phyloP scores from a whole-genome alignment of 2,329 filamentous ascomycete species.

The Fusarium guadeloupense region DNA sequence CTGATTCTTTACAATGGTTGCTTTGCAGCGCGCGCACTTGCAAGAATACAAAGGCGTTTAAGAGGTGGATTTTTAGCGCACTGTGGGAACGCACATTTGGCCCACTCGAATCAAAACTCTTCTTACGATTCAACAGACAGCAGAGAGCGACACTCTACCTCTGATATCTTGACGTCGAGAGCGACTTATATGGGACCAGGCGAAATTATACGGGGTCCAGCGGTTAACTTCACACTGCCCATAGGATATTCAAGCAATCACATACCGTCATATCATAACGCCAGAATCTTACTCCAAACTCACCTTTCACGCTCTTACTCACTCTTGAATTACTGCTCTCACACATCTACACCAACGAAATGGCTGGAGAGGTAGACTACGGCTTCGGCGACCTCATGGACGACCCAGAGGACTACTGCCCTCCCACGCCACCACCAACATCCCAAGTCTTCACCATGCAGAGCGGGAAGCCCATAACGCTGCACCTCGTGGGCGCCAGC shows the following conservation, averaged over 20 bases:
- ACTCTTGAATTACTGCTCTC: not conserved
- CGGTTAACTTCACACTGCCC: not conserved
- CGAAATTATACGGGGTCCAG: not conserved
- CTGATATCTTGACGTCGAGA: slow-evolving; percentile 2
- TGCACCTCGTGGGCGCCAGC: slow-evolving; percentile 87
- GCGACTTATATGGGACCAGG: not conserved
- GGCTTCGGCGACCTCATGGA: slow-evolving; percentile 70
- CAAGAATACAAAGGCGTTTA: not conserved
- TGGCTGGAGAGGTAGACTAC: slow-evolving; percentile 51
- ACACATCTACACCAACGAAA: slow-evolving; percentile 17
- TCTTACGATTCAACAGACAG: slow-evolving; percentile 29
- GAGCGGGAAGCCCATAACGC: slow-evolving; percentile 70
- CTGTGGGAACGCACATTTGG: slow-evolving; percentile 42
- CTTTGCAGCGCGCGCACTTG: not conserved
- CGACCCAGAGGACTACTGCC: slow-evolving; percentile 83
- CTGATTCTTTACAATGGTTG: not conserved
- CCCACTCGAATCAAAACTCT: slow-evolving; percentile 45
- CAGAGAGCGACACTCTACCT: slow-evolving; percentile 9
- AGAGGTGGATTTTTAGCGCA: slow-evolving; percentile 31
- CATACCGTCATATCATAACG: not conserved
- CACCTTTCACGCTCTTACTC: slow-evolving; percentile 14
- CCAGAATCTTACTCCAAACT: slow-evolving; percentile 7
- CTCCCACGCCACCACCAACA: slow-evolving; percentile 79
- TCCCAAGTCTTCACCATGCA: slow-evolving; percentile 75
- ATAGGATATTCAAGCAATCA: not conserved